Evolutionary conservation across 75 land plant genomes (phyloP).

Genomic region (Picea sitchensis): DNA sequence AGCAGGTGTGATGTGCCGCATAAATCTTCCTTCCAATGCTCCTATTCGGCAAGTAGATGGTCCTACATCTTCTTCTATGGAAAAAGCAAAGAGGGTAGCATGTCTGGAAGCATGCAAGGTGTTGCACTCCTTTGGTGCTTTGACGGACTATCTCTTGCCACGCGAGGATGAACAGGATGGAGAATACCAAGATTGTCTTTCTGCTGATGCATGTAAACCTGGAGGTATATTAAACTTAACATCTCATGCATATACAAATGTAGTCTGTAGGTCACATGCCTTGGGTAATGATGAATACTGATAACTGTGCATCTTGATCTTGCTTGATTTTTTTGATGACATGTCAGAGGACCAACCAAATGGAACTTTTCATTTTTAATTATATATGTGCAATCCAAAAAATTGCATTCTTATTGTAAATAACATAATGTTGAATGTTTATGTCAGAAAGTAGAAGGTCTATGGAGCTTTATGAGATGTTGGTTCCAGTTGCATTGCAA

Average conservation of each 20-base stretch:
- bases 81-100: conserved; percentile 72
- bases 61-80: conserved; percentile 44
- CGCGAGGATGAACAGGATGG: conserved; percentile 17
- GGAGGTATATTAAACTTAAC: not conserved
- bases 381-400: not conserved
- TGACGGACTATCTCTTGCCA: conserved; percentile 86
- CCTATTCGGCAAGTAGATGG: conserved; percentile 57
- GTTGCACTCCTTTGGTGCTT: conserved; percentile 62
- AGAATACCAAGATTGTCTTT: not conserved
- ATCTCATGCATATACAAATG: not conserved
- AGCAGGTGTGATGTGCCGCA: conserved; percentile 52
- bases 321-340: not conserved
- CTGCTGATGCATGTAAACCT: conserved; percentile 8
- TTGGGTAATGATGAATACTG: not conserved
- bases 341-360: too few species aligned
- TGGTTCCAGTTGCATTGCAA: conserved; percentile 56
- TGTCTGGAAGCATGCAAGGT: conserved; percentile 72
- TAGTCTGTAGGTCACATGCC: not conserved
- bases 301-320: not conserved
- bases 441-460: conserved; percentile 38
- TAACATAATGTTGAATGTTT: not conserved
- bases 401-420: not conserved
- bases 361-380: not conserved
- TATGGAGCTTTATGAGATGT: conserved; percentile 61
- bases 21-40: conserved; percentile 79